Evolutionary conservation across 2,329 filamentous ascomycete species (phyloP).

Genomic region (Dactylellina haptotyla): DNA sequence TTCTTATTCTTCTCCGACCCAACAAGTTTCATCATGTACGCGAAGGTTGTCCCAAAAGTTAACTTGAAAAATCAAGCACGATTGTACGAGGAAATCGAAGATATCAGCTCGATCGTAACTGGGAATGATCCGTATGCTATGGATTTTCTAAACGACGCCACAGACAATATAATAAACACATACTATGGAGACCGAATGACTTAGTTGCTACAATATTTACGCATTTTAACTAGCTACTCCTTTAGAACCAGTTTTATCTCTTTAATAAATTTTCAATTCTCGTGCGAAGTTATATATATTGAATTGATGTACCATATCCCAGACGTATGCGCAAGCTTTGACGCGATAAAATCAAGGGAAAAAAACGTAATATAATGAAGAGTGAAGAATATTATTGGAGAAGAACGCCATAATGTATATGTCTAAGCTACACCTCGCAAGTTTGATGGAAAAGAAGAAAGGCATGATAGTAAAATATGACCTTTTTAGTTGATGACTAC

Average conservation of each 20-base stretch:
- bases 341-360: background rate
- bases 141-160: background rate
- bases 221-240: no score
- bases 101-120: background rate
- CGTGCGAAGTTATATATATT: no score
- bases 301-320: no score
- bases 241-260: no score
- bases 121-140: background rate
- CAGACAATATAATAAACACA: background rate
- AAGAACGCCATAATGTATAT: constrained; percentile 18
- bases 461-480: constrained; percentile 3
- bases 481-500: constrained; percentile 5
- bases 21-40: constrained; percentile 4
- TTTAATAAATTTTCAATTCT: no score
- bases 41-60: background rate
- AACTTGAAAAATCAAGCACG: background rate
- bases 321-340: no score
- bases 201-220: no score
- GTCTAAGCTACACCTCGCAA: constrained; percentile 7
- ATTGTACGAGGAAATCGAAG: background rate
- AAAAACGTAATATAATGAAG: background rate
- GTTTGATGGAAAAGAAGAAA: background rate
- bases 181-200: background rate
- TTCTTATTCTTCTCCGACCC: constrained; percentile 12
- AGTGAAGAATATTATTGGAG: background rate